Conservation (phyloP, 1,139 yeast genomes). For the Wickerhamomyces sp. region DNA sequence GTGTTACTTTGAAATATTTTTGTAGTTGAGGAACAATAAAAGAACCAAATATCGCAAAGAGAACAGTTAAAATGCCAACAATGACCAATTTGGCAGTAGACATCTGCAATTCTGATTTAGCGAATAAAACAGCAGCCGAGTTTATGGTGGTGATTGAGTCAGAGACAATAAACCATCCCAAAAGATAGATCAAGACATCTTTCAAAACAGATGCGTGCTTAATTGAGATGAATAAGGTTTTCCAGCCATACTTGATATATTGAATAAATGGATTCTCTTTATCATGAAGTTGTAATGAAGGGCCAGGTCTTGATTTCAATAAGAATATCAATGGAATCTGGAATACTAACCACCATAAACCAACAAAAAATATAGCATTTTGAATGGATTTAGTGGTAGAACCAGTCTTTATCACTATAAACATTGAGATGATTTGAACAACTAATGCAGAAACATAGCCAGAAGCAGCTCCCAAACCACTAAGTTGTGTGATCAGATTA, state of each 20-base stretch:
- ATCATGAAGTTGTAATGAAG: constrained; percentile 22
- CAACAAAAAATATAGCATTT: constrained; percentile 53
- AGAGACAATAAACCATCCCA: constrained; percentile 68
- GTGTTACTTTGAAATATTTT: constrained; percentile 34
- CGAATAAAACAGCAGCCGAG: constrained; percentile 68
- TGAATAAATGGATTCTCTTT: constrained; percentile 21
- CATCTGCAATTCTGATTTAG: constrained; percentile 63
- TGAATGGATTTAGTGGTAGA: constrained; percentile 44
- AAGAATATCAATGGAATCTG: constrained; percentile 51
- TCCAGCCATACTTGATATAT: constrained; percentile 54
- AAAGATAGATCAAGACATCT: constrained; percentile 55
- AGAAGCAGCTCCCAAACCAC: constrained; percentile 62
- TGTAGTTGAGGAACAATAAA: constrained; percentile 45
- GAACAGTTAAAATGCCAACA: constrained; percentile 57
- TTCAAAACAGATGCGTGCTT: constrained; percentile 50
- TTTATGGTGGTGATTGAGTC: constrained; percentile 71
- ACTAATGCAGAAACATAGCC: constrained; percentile 63
- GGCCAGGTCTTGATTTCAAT: constrained; percentile 41
- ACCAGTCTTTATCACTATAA: constrained; percentile 40
- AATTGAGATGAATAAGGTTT: constrained; percentile 45
- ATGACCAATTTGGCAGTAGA: constrained; percentile 54
- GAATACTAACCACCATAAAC: constrained; percentile 68
- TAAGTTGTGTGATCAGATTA: constrained; percentile 40
- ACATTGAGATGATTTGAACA: constrained; percentile 54
- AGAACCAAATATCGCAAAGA: constrained; percentile 62